Evolutionary conservation across 495 filamentous ascomycete genomes (phyloP).

Genomic region (Pyrenula aspistea): DNA sequence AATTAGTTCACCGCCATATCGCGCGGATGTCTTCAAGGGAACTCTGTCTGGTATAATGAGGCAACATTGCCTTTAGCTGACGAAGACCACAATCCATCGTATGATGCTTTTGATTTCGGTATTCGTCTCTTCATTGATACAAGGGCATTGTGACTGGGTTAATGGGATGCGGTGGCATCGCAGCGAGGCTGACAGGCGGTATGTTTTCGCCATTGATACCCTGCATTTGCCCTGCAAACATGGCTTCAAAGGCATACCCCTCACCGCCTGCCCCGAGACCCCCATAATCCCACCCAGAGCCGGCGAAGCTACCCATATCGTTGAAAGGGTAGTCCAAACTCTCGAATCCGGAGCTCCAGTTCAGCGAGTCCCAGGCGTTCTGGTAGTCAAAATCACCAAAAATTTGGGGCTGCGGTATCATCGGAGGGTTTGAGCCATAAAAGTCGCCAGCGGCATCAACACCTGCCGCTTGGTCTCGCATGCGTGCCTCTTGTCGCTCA

Average conservation of each 20-base stretch:
- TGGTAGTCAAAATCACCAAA: slow-evolving; percentile 24
- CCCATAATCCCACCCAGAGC: background rate
- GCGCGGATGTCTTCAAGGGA: too few species aligned
- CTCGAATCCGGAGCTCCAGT: slow-evolving; percentile 16
- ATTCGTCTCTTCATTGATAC: background rate
- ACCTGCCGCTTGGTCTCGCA: slow-evolving; percentile 12
- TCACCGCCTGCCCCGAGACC: background rate
- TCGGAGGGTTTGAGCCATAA: slow-evolving; percentile 15
- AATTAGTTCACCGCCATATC: too few species aligned
- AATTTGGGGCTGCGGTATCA: slow-evolving; percentile 11
- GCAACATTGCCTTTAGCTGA: background rate
- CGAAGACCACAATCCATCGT: too few species aligned
- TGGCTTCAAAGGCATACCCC: background rate
- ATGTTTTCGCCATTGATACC: background rate
- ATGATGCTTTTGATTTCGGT: too few species aligned
- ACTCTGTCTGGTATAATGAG: background rate
- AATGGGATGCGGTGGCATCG: background rate
- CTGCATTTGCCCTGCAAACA: background rate
- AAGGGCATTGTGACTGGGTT: background rate
- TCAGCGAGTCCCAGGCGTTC: slow-evolving; percentile 31
- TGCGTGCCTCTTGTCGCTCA: slow-evolving; percentile 5
- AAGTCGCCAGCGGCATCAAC: slow-evolving; percentile 12
- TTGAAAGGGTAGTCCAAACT: background rate
- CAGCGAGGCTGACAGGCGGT: background rate
- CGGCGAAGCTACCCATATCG: background rate